phyloP scores from a whole-genome alignment of 176 grass and related monocot species.

The Oryza punctata region DNA sequence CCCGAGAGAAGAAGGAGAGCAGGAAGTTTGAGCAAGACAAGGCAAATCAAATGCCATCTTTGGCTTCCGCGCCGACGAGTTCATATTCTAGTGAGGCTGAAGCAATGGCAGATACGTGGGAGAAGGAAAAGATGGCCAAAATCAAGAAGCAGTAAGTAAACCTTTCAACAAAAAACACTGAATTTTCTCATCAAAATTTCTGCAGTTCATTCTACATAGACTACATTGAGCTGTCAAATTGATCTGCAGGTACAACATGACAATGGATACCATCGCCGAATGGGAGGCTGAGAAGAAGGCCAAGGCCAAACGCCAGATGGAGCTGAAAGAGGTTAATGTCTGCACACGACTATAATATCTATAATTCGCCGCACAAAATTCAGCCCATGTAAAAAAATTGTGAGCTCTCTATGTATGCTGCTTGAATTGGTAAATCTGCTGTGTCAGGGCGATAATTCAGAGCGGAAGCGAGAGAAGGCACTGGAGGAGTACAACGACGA shows the following conservation, averaged over 20 bases:
- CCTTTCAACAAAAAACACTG: neutral
- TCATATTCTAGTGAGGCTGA: conserved; percentile 25
- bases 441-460: conserved; percentile 45
- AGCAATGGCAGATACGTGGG: conserved; percentile 57
- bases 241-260: conserved; percentile 55
- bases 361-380: neutral
- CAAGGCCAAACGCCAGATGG: conserved; percentile 55
- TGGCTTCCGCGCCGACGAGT: neutral
- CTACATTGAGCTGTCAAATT: neutral
- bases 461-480: conserved; percentile 41
- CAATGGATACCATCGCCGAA: conserved; percentile 51
- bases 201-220: neutral
- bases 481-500: conserved; percentile 52
- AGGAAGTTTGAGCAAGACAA: neutral
- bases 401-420: no score
- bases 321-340: conserved; percentile 55
- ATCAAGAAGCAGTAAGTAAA: conserved; percentile 57
- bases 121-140: conserved; percentile 56
- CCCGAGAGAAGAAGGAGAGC: neutral
- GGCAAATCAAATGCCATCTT: neutral
- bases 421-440: neutral
- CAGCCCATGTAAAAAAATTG: neutral
- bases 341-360: neutral
- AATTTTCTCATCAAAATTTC: neutral
- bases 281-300: conserved; percentile 74